Percentiles rank a stretch among this genome's conserved stretches.
phyloP scores from a whole-genome alignment of 495 filamentous ascomycete genomes.

The Penicilliopsis zonata region DNA sequence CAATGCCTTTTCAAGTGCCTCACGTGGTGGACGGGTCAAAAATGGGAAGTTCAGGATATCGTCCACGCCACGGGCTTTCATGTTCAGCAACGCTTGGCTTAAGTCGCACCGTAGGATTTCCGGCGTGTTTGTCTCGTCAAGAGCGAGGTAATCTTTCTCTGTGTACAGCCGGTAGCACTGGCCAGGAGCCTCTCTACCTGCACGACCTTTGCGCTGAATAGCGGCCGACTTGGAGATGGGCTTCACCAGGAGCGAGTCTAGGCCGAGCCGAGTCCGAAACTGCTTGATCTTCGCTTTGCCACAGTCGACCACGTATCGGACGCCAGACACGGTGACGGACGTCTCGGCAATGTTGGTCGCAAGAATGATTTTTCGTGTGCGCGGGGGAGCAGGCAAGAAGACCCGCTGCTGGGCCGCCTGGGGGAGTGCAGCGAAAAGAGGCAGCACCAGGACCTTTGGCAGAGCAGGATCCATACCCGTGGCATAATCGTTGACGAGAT shows the following conservation, averaged over 20 bases:
- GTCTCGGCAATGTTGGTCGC: constrained; percentile 98
- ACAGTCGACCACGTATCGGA: constrained; percentile 83
- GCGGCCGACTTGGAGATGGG: constrained; percentile 89
- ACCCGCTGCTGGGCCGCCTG: constrained; percentile 73
- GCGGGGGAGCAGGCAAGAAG: constrained; percentile 63
- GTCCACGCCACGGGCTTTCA: constrained; percentile 84
- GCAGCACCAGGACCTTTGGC: constrained; percentile 63
- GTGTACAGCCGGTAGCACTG: constrained; percentile 89
- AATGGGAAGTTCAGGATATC: constrained; percentile 78
- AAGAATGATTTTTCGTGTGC: constrained; percentile 79
- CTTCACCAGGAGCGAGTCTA: constrained; percentile 86
- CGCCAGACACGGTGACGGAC: constrained; percentile 89
- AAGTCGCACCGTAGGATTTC: constrained; percentile 90
- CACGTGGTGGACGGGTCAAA: constrained; percentile 66
- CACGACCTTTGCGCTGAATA: constrained; percentile 83
- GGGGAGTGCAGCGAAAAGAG: constrained; percentile 60
- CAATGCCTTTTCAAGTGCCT: constrained; percentile 73
- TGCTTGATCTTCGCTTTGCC: constrained; percentile 93
- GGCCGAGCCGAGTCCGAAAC: constrained; percentile 69
- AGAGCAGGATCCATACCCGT: constrained; percentile 54
- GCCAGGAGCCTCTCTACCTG: constrained; percentile 82
- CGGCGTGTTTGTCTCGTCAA: constrained; percentile 66
- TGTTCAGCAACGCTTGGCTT: constrained; percentile 71
- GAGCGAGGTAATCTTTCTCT: constrained; percentile 54
- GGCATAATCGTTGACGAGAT: constrained; percentile 70